Base-by-base conservation (phyloP, 768 basidiomycete species). In the Tylopilus vinaceipallidus region DNA sequence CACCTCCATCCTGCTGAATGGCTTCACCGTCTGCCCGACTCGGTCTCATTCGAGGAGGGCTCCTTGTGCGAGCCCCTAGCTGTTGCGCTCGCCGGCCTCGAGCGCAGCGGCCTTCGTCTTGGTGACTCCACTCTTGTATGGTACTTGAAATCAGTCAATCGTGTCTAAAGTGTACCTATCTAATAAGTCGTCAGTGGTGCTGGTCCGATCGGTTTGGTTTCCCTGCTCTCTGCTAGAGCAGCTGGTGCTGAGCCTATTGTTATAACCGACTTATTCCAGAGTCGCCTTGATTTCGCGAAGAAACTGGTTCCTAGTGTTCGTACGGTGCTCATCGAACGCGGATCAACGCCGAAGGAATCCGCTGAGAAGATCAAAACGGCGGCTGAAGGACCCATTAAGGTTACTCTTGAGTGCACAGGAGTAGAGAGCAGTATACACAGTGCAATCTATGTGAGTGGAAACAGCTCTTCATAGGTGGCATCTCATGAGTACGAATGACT, bases 211-310 rank as follows among this genome's bases (percentile, higher is more conserved):
- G 84, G 84, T 16, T 71, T 86, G 19, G 70, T 81, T 22, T 73
- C 83, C 16, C 71, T 86, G 17, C 73, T 86, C 26, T 79, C 83
- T 42, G 81, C 83, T 7, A 73, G 81, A 38, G 84, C 84, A 40
- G 84, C 84, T 35, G 84, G 84, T 7, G 84, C 83, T 14, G 82
- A 85, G 49, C 84, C 84, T 6, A 78, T 86, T 51, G 73, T 86
- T 42, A 85, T 86, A 33, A 86, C 84, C 12, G 84, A 86, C 60
- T 70, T 86, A 41, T 76, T 85, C 64, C 78, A 82, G 57, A 81
- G 72, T 49, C 80, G 84, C 19, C 72, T 86, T 12, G 82, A 84
- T 56, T 84, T 86, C 42, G 84, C 84, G 6, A 82, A 79, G 68
- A 75, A 73, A 43, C 65, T 85, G 17, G 76, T 81, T 16, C 82